Evolutionary conservation across 148 eudicot genomes (phyloP).

Genomic region (Rhododendron ovatum): DNA sequence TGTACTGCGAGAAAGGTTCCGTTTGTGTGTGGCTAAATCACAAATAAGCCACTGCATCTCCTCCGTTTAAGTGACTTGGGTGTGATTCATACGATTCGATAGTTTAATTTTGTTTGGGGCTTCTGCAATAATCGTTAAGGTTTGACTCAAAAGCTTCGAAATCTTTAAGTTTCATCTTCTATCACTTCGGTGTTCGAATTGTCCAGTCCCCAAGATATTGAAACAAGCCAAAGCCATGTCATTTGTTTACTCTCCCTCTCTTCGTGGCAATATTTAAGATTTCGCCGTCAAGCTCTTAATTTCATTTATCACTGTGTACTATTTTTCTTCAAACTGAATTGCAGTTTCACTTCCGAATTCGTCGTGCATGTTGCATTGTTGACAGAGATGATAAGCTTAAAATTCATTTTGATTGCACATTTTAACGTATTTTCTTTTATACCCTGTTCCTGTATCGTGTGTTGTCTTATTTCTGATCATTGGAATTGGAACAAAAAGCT

Average conservation of each 20-base stretch:
- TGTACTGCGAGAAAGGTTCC: too few species aligned
- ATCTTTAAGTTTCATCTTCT: not conserved
- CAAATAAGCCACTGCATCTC: too few species aligned
- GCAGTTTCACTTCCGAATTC: not conserved
- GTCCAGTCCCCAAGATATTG: not conserved
- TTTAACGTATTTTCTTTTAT: too few species aligned
- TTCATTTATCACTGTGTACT: not conserved
- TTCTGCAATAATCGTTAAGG: not conserved
- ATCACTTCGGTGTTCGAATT: not conserved
- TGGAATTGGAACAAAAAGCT: not conserved
- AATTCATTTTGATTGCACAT: not conserved
- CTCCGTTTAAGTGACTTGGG: too few species aligned
- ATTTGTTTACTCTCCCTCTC: not conserved
- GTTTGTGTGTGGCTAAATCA: too few species aligned
- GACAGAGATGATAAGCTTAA: not conserved
- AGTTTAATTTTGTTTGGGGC: not conserved
- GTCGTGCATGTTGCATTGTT: not conserved
- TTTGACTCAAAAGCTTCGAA: not conserved
- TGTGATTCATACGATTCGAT: too few species aligned
- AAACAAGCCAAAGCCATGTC: not conserved
- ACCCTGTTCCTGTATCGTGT: not conserved
- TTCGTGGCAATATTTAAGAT: not conserved
- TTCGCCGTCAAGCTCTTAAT: not conserved
- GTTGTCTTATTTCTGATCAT: not conserved
- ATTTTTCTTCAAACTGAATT: not conserved